Conservation (phyloP, 192 early-diverging fungal genomes). For the Umbelopsis vinacea region DNA sequence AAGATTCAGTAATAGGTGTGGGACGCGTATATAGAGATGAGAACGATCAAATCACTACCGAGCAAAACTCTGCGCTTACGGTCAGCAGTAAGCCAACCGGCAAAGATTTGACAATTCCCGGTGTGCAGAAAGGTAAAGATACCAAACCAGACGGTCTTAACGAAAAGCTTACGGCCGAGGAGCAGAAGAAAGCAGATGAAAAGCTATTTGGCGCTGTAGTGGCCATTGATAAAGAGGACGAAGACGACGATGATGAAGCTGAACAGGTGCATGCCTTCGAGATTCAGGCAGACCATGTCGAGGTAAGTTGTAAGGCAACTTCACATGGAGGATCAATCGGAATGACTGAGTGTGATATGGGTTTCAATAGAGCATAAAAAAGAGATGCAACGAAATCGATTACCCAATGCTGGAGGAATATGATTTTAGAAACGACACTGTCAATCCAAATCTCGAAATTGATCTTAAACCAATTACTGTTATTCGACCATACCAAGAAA, state of each 20-base stretch:
- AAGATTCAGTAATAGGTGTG: constrained; percentile 73
- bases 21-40: constrained; percentile 64
- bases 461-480: constrained; percentile 94
- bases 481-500: constrained; percentile 91
- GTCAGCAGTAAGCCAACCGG: constrained; percentile 53
- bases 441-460: constrained; percentile 64
- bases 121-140: constrained; percentile 58
- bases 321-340: background rate
- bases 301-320: constrained; percentile 41
- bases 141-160: constrained; percentile 30
- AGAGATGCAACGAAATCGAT: constrained; percentile 88
- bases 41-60: constrained; percentile 38
- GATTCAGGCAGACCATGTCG: constrained; percentile 66
- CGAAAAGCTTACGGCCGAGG: constrained; percentile 30
- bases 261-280: constrained; percentile 82
- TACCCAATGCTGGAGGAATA: constrained; percentile 98
- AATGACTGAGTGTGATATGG: background rate
- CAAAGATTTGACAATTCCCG: constrained; percentile 70
- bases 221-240: constrained; percentile 61
- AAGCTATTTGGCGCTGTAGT: constrained; percentile 50
- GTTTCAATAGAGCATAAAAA: constrained; percentile 65
- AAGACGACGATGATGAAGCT: constrained; percentile 73
- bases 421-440: constrained; percentile 86
- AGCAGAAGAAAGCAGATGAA: constrained; percentile 38
- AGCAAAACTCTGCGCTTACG: constrained; percentile 28